Evolutionary conservation across 805 yeast genomes (phyloP).

Genomic region (Saccharomycopsis fibuligera): DNA sequence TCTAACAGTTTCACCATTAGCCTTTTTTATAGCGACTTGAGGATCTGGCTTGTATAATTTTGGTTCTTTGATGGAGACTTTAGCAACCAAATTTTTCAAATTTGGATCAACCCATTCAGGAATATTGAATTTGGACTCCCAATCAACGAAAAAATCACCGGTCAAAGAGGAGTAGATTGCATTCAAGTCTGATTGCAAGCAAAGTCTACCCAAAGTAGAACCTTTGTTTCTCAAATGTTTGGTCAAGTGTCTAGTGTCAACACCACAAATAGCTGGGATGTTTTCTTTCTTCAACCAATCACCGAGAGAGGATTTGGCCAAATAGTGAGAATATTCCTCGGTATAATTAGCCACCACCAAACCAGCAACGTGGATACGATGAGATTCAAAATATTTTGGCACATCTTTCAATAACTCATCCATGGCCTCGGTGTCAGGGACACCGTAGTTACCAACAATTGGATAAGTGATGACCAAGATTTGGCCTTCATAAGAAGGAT

Average conservation of each 20-base stretch:
- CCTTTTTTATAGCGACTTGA: slow-evolving; percentile 40
- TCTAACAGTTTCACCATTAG: slow-evolving; percentile 68
- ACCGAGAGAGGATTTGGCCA: slow-evolving; percentile 89
- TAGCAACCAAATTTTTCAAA: slow-evolving; percentile 82
- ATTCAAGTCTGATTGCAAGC: slow-evolving; percentile 38
- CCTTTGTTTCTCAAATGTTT: slow-evolving; percentile 90
- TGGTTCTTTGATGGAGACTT: slow-evolving; percentile 77
- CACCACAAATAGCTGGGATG: slow-evolving; percentile 95
- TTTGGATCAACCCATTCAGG: slow-evolving; percentile 96
- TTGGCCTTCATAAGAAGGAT: slow-evolving; percentile 97
- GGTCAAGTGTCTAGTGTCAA: slow-evolving; percentile 93
- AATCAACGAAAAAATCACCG: slow-evolving; percentile 36
- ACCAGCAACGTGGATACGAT: slow-evolving; percentile 92
- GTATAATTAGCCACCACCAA: slow-evolving; percentile 95
- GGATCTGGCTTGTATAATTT: slow-evolving; percentile 67
- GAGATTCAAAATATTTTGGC: slow-evolving; percentile 92
- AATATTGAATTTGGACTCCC: slow-evolving; percentile 59
- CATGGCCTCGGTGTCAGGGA: slow-evolving; percentile 75
- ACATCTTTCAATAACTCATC: slow-evolving; percentile 70
- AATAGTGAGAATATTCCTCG: slow-evolving; percentile 88
- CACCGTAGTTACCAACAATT: slow-evolving; percentile 97
- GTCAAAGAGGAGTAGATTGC: slow-evolving; percentile 30
- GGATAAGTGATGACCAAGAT: slow-evolving; percentile 95
- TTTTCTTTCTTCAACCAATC: slow-evolving; percentile 89
- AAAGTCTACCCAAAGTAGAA: slow-evolving; percentile 85